These are phyloP conservation scores for Croton laevigatus DNA, from an alignment of 441 rosid species.

Conservation along the genomic window DNA sequence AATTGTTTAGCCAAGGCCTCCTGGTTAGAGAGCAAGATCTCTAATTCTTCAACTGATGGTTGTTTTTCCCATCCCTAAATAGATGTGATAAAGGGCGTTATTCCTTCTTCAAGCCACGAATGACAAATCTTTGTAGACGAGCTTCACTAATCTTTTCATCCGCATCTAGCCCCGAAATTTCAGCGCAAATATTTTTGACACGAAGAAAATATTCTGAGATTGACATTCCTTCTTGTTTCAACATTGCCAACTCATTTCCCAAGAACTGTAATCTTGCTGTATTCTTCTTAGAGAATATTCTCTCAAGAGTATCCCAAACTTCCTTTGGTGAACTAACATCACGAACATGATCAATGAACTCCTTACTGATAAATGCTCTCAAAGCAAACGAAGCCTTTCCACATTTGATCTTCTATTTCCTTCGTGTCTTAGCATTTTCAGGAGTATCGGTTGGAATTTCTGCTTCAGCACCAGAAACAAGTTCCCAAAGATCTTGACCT, in stretches of 20 bases:
- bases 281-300: too few species aligned
- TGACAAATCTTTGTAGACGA: neutral
- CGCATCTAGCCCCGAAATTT: neutral
- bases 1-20: neutral
- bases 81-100: neutral
- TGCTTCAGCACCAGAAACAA: too few species aligned
- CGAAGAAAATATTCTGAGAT: neutral
- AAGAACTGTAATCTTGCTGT: too few species aligned
- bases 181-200: neutral
- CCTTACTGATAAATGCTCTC: neutral
- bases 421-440: too few species aligned
- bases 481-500: too few species aligned
- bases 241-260: neutral
- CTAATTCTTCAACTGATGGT: neutral
- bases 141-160: neutral
- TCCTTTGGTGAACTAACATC: neutral
- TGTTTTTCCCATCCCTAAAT: neutral
- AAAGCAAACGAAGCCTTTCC: neutral
- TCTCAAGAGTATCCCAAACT: neutral
- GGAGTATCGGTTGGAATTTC: too few species aligned
- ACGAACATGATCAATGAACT: neutral
- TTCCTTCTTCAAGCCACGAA: neutral
- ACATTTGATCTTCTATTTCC: neutral
- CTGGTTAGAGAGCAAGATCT: neutral
- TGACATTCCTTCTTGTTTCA: neutral